These are phyloP conservation scores for Echium plantagineum DNA, from an alignment of 257 asterid species.

Conservation along the genomic window DNA sequence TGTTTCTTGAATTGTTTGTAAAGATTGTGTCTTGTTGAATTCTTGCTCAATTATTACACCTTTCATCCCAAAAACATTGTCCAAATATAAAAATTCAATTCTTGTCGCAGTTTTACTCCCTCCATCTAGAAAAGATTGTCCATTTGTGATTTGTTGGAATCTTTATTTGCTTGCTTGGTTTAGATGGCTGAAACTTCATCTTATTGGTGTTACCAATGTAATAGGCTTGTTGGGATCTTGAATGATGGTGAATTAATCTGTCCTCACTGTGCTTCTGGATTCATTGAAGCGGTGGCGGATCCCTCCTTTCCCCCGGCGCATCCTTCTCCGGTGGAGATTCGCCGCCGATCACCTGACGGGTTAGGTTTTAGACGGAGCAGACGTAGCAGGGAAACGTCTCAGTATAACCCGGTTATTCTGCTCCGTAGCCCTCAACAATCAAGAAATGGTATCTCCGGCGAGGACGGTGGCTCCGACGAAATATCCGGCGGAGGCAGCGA, in stretches of 20 bases:
- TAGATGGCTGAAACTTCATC: conserved; percentile 26
- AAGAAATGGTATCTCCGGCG: background rate
- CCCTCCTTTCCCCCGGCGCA: background rate
- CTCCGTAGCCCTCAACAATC: conserved; percentile 5
- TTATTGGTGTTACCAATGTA: conserved; percentile 75
- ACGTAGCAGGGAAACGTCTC: conserved; percentile 15
- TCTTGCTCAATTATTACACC: too few species aligned
- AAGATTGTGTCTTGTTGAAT: too few species aligned
- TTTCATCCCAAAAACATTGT: too few species aligned
- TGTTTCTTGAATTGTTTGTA: too few species aligned
- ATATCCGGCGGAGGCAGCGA: background rate
- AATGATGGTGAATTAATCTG: conserved; percentile 26
- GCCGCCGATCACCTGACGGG: background rate
- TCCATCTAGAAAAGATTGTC: too few species aligned
- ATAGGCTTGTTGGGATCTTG: conserved; percentile 33
- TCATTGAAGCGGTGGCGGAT: conserved; percentile 37
- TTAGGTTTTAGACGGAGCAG: conserved; percentile 5
- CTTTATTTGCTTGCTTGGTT: too few species aligned
- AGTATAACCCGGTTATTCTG: conserved; percentile 16
- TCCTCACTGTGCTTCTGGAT: conserved; percentile 61
- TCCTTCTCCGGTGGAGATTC: conserved; percentile 5
- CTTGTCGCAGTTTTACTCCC: too few species aligned
- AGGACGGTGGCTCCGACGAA: background rate
- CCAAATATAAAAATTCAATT: too few species aligned
- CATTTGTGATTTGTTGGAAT: too few species aligned